Evolutionary conservation across 495 filamentous ascomycete species (phyloP), one percentile per base, ranked within the genome.

Genomic region (Aspergillus campestris): DNA sequence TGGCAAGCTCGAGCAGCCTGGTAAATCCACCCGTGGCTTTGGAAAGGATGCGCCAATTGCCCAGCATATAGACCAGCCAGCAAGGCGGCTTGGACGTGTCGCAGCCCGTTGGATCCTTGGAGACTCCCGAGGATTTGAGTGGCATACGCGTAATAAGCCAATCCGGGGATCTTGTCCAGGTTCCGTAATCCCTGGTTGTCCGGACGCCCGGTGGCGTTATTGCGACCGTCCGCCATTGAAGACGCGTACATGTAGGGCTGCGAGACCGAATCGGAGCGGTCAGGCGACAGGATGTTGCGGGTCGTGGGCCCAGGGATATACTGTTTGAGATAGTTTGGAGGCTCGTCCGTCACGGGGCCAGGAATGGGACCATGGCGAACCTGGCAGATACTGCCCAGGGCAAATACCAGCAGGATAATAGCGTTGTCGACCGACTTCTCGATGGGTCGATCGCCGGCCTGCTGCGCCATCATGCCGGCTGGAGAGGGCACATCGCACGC

Each of bases 51-150:
- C 1, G 82, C 90, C 24, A 95, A 61, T 59, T 97, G 92, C 3
- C 87, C 89, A 38, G 84, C 78, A 61, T 94, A 98, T 10, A 98
- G 64, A 1, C 89, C 89, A 7, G 92, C 89, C 11, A 98, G 73
- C 27, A 98, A 74, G 47, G 80, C 77, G n/a, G 82, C 87, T 58
- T 95, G 87, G 7, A 90, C 87, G 57, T 94, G 84, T 36, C 79
- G 74, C 34, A 96, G 66, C 34, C 83, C 82, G 44, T 86, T 86
- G 7, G 82, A 85, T 5, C 86, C 89, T 42, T 81, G 74, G 18
- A 90, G 77, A 33, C 77, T 81, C 1, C 89, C 92, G 29, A 96
- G 69, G n/a, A 96, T 95, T 50, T 86, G 82, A 3, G 84, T 83
- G 2, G 89, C 92, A 50, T 86, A 80, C 10, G 82, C 84, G 64